A percentile compares a stretch with the other conserved stretches of the same genome.
Conservation (phyloP, 2,329 filamentous ascomycete genomes). For the Colletotrichum tropicale region DNA sequence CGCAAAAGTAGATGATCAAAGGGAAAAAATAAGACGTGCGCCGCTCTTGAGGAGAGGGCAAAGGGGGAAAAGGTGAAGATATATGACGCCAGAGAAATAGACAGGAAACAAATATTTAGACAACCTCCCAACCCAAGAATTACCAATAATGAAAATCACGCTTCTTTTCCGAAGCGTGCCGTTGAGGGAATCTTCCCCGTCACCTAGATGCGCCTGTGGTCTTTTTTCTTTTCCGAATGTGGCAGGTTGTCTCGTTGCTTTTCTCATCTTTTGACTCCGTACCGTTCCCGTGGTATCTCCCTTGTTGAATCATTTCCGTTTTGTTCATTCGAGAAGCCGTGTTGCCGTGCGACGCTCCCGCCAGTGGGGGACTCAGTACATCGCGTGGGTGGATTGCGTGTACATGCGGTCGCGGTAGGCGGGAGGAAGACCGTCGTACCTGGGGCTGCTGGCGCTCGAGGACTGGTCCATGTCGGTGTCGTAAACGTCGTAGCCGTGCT, state of each 20-base stretch:
- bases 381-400: constrained; percentile 5
- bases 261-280: constrained; percentile 2
- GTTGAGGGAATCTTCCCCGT: not conserved
- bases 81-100: not conserved
- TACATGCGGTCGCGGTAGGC: constrained; percentile 13
- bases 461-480: constrained; percentile 20
- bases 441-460: constrained; percentile 18
- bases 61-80: not conserved
- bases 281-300: not conserved
- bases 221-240: not conserved
- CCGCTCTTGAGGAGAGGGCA: not conserved
- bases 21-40: not conserved
- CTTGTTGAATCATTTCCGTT: not conserved
- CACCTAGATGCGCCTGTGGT: not conserved
- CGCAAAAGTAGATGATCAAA: not conserved
- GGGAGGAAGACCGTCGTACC: constrained; percentile 3
- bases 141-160: not conserved
- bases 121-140: constrained; percentile 1
- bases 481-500: constrained; percentile 16
- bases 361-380: not conserved
- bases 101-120: not conserved
- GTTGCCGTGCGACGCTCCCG: not conserved
- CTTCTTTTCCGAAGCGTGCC: not conserved
- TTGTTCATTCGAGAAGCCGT: constrained; percentile 1
- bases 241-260: not conserved